A percentile compares a stretch with the other conserved stretches of the same genome.
Evolutionary conservation across 2,329 filamentous ascomycete genomes (phyloP).

Genomic region (Purpureocillium takamizusanense): DNA sequence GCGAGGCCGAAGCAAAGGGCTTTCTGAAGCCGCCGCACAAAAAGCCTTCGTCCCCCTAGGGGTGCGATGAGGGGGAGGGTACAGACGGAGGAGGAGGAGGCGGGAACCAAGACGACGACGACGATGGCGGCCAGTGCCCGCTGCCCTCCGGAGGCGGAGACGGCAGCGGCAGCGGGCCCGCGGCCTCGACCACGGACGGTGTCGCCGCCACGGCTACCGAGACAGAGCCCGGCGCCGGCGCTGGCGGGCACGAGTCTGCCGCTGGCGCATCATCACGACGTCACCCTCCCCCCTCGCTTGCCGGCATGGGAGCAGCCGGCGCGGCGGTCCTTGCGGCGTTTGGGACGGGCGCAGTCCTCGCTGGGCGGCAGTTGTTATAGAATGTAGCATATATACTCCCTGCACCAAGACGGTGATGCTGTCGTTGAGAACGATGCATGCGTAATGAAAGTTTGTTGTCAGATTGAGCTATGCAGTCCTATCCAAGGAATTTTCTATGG

Average conservation of each 20-base stretch:
- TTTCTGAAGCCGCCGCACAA: slow-evolving; percentile 11
- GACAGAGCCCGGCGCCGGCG: not conserved
- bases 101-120: too few species aligned
- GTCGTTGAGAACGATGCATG: too few species aligned
- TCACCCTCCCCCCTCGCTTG: not conserved
- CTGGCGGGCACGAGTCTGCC: not conserved
- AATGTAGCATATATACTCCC: too few species aligned
- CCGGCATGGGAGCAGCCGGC: not conserved
- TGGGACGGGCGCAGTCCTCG: not conserved
- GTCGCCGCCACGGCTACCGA: not conserved
- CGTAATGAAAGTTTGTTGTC: too few species aligned
- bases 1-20: slow-evolving; percentile 14
- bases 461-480: too few species aligned
- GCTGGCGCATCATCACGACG: not conserved
- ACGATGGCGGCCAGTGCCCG: too few species aligned
- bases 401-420: too few species aligned
- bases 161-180: too few species aligned
- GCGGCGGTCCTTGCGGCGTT: not conserved
- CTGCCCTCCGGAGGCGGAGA: too few species aligned
- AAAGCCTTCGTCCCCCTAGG: not conserved
- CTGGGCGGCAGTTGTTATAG: not conserved
- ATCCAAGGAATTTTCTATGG: too few species aligned
- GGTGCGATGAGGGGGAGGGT: not conserved
- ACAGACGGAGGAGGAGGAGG: too few species aligned
- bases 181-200: too few species aligned